A percentile compares a stretch with the other conserved stretches of the same genome.
Evolutionary conservation across 1,284 basidiomycete species (phyloP).

Genomic region (Coniferiporia sulphurascens): DNA sequence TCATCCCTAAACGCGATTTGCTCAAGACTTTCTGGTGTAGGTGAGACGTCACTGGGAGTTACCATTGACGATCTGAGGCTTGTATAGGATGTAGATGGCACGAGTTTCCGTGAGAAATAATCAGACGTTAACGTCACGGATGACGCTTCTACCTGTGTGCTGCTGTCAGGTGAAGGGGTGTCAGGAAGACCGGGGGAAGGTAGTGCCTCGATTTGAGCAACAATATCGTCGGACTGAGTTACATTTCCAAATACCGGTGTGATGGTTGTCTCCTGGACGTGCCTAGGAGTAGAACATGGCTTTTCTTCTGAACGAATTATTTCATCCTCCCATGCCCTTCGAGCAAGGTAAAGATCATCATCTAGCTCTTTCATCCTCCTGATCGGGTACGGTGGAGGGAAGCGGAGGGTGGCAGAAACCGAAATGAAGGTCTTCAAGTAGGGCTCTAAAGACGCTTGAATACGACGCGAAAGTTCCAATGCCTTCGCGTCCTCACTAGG

Average conservation of each 20-base stretch:
- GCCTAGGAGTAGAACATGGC: conserved; percentile 30
- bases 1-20: conserved; percentile 42
- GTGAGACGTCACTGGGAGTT: neutral
- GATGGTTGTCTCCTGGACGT: conserved; percentile 41
- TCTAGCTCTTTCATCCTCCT: conserved; percentile 85
- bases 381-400: conserved; percentile 86
- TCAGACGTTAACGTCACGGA: conserved; percentile 21
- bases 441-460: conserved; percentile 75
- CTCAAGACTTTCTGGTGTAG: neutral
- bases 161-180: conserved; percentile 28
- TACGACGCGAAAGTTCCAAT: conserved; percentile 60
- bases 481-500: conserved; percentile 67
- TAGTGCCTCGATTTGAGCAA: conserved; percentile 67
- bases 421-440: conserved; percentile 86
- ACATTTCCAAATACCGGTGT: conserved; percentile 26
- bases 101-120: conserved; percentile 41
- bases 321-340: conserved; percentile 79
- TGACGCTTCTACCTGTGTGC: neutral
- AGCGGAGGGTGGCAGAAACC: conserved; percentile 84
- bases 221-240: conserved; percentile 43
- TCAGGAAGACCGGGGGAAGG: conserved; percentile 43
- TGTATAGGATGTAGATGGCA: conserved; percentile 22
- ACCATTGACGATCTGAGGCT: conserved; percentile 21
- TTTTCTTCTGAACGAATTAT: conserved; percentile 76
- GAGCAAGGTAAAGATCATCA: conserved; percentile 60